Conservation (phyloP, 768 basidiomycete species). For the Phanerochaete carnosa region DNA sequence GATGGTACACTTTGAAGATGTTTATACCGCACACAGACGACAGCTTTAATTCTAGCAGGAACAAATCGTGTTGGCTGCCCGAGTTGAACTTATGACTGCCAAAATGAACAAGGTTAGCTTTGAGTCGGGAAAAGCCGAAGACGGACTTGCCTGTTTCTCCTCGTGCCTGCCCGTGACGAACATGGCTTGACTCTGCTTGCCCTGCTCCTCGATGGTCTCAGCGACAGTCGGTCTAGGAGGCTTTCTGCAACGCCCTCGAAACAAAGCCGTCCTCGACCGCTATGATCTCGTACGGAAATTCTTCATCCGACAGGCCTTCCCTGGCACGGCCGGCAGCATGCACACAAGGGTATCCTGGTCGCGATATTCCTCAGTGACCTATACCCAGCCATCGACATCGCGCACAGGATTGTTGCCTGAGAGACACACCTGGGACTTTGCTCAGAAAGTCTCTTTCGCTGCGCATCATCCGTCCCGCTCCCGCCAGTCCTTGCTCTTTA, state of each 20-base stretch:
- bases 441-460: background rate
- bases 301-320: conserved; percentile 39
- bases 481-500: background rate
- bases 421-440: background rate
- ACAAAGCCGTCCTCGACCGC: conserved; percentile 43
- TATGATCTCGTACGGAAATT: conserved; percentile 58
- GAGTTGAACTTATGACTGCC: background rate
- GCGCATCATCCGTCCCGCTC: no score
- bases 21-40: background rate
- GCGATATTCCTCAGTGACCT: background rate
- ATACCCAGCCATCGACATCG: background rate
- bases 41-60: background rate
- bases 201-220: conserved; percentile 5
- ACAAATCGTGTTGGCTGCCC: background rate
- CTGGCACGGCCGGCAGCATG: background rate
- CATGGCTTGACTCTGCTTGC: conserved; percentile 4
- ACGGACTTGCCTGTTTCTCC: background rate
- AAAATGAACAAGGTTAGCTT: background rate
- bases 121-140: background rate
- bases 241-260: conserved; percentile 15
- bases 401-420: background rate
- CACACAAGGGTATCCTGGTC: background rate
- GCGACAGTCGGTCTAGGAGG: conserved; percentile 12
- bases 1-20: background rate
- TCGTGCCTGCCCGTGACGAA: background rate